A percentile compares a stretch with the other conserved stretches of the same genome.
phyloP scores from a whole-genome alignment of 208 protist species.

The Leishmania turanica region DNA sequence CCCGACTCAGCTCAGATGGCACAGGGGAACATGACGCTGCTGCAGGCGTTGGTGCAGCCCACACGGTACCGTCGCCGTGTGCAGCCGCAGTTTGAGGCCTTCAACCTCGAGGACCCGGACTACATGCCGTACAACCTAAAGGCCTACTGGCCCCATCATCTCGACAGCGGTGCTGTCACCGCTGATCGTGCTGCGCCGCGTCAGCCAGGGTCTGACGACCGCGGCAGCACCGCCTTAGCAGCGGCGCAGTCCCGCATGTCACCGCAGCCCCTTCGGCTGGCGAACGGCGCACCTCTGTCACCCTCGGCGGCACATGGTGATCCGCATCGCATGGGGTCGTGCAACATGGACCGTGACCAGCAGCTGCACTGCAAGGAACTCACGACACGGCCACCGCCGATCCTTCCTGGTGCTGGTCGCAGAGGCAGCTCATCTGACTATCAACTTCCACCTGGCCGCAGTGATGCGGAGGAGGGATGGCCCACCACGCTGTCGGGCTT shows the following conservation, averaged over 20 bases:
- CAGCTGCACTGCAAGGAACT: neutral
- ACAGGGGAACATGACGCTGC: constrained; percentile 5
- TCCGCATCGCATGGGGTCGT: neutral
- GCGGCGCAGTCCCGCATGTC: neutral
- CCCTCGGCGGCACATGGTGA: neutral
- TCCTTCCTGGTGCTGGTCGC: neutral
- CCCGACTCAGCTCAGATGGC: constrained; percentile 5
- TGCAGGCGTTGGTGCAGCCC: constrained; percentile 24
- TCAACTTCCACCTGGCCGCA: neutral
- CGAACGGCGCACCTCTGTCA: neutral
- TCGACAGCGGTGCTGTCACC: neutral
- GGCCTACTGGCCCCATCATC: neutral
- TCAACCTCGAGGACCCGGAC: constrained; percentile 20
- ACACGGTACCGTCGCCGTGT: constrained; percentile 25
- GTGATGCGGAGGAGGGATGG: neutral
- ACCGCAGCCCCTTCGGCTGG: neutral
- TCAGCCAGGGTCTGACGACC: neutral
- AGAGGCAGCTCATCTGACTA: neutral
- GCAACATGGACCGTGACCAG: neutral
- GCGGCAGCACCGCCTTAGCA: neutral
- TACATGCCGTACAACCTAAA: constrained; percentile 28
- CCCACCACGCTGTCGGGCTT: neutral
- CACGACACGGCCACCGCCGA: neutral
- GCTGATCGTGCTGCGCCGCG: neutral
- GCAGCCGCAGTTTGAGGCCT: constrained; percentile 18